Percentiles rank a stretch among this genome's conserved stretches.
Evolutionary conservation across 148 eudicot genomes (phyloP).

Genomic region (Silene conica): DNA sequence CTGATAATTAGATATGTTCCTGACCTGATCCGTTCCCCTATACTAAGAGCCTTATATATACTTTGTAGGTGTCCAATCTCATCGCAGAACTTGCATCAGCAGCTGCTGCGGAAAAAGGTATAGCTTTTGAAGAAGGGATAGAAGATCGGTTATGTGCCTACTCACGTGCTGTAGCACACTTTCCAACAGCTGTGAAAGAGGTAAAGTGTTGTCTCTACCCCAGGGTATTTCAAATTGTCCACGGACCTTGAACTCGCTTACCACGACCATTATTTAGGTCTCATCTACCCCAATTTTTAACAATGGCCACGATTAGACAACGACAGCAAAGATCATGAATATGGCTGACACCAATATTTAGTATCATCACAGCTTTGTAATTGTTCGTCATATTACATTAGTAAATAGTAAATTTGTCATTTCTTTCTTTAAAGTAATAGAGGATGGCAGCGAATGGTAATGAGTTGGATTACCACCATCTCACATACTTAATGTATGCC

Average conservation of each 20-base stretch:
- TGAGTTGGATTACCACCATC: too few species aligned
- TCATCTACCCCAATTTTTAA: neutral
- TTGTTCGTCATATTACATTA: neutral
- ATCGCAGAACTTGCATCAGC: slow-evolving; percentile 79
- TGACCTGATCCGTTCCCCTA: neutral
- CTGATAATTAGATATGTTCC: neutral
- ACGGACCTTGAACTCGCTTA: neutral
- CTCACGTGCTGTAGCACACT: slow-evolving; percentile 90
- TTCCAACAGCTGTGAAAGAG: slow-evolving; percentile 99
- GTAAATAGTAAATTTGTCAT: neutral
- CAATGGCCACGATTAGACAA: too few species aligned
- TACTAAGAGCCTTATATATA: slow-evolving; percentile 2
- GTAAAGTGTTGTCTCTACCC: slow-evolving; percentile 29
- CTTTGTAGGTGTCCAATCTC: slow-evolving; percentile 63
- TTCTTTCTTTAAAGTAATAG: neutral
- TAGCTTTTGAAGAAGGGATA: slow-evolving; percentile 65
- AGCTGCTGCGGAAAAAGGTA: slow-evolving; percentile 74
- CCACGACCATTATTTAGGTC: neutral
- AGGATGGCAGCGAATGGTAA: neutral
- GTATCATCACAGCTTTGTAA: neutral
- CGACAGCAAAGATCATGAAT: neutral
- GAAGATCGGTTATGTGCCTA: slow-evolving; percentile 93
- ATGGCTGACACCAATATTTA: neutral
- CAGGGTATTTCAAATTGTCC: neutral
- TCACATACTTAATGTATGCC: too few species aligned